Conservation (phyloP, 176 grass and related monocot species). For the Chloris gayana region DNA sequence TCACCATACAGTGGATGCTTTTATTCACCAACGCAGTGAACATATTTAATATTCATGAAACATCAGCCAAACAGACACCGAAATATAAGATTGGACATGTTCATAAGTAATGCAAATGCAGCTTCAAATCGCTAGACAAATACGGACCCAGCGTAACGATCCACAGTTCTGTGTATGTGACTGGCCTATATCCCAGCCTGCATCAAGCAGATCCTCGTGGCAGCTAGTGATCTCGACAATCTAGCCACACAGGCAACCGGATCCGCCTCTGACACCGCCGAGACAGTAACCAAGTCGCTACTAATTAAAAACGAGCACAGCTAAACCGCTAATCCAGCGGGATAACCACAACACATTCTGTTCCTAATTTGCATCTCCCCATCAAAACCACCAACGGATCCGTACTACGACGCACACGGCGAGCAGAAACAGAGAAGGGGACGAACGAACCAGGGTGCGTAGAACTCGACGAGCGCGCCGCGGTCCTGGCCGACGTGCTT, state of each 20-base stretch:
- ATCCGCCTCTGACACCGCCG: neutral
- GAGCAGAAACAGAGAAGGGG: neutral
- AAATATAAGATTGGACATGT: neutral
- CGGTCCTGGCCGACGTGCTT: constrained; percentile 93
- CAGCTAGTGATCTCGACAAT: neutral
- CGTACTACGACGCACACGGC: neutral
- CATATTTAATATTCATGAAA: neutral
- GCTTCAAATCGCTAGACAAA: neutral
- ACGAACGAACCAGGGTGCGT: constrained; percentile 66
- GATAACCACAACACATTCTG: neutral
- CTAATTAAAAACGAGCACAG: neutral
- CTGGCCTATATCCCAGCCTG: neutral
- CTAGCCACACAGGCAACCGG: neutral
- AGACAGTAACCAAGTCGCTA: neutral
- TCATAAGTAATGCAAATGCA: neutral
- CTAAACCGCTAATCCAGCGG: neutral
- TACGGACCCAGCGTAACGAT: neutral
- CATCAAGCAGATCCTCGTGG: neutral
- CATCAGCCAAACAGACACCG: neutral
- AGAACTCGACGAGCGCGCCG: constrained; percentile 90
- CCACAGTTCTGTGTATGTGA: neutral
- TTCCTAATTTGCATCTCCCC: neutral
- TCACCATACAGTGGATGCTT: neutral
- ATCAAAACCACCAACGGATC: constrained; percentile 27
- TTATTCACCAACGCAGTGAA: neutral